A percentile compares a stretch with the other conserved stretches of the same genome.
phyloP scores from a whole-genome alignment of 1,284 basidiomycete genomes.

The Cutaneotrichosporon sp. region DNA sequence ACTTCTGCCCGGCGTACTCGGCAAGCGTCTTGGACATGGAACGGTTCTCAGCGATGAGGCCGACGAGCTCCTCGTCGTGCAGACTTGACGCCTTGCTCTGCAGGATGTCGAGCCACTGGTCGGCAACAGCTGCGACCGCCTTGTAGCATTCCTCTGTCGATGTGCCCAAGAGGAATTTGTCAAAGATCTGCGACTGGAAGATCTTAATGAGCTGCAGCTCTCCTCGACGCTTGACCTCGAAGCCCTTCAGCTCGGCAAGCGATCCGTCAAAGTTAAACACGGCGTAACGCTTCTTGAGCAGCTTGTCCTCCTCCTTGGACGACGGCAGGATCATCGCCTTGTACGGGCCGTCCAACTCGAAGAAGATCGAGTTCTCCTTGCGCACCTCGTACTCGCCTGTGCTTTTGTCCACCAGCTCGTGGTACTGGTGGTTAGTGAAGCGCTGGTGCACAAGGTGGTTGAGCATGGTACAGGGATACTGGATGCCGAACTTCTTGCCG shows the following conservation, averaged over 20 bases:
- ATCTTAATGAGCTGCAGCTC: slow-evolving; percentile 99
- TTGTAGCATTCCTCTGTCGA: slow-evolving; percentile 95
- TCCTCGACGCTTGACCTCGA: slow-evolving; percentile 97
- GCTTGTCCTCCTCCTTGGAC: slow-evolving; percentile 98
- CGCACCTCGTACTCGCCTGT: slow-evolving; percentile 82
- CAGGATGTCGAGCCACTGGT: slow-evolving; percentile 97
- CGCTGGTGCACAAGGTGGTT: slow-evolving; percentile 94
- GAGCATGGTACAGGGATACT: slow-evolving; percentile 99
- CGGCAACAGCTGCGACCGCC: slow-evolving; percentile 87
- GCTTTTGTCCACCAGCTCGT: slow-evolving; percentile 76
- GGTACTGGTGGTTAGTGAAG: slow-evolving; percentile 98
- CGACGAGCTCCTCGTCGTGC: slow-evolving; percentile 88
- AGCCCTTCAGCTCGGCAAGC: slow-evolving; percentile 95
- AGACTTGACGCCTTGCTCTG: slow-evolving; percentile 82
- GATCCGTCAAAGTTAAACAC: slow-evolving; percentile 99
- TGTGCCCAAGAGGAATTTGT: slow-evolving; percentile 89
- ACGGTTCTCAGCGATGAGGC: slow-evolving; percentile 97
- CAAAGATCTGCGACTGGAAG: slow-evolving; percentile 98
- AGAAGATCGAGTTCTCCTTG: slow-evolving; percentile 99
- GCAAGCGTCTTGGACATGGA: slow-evolving; percentile 97
- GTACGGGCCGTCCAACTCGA: slow-evolving; percentile 98
- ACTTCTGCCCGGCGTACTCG: slow-evolving; percentile 95
- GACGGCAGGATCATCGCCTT: slow-evolving; percentile 99
- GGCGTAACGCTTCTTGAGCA: slow-evolving; percentile 98
- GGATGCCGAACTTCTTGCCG: slow-evolving; percentile 86